phyloP scores from a whole-genome alignment of 2,329 filamentous ascomycete species.

The Ophiostoma triangulosporum region DNA sequence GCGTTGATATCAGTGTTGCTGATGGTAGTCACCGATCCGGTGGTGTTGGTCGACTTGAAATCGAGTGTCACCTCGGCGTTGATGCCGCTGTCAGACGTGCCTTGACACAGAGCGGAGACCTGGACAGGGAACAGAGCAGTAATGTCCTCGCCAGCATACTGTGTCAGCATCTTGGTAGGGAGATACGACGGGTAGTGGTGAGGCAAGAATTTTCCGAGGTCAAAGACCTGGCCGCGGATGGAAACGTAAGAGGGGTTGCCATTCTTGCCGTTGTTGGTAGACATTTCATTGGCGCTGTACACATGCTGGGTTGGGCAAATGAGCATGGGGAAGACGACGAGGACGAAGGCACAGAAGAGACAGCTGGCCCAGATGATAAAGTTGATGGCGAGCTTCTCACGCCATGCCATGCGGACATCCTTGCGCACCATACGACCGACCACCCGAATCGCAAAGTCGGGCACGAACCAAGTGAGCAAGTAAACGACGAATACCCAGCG shows the following conservation, averaged over 20 bases:
- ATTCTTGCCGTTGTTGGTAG: slow-evolving; percentile 57
- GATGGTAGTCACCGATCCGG: slow-evolving; percentile 51
- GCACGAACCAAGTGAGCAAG: slow-evolving; percentile 72
- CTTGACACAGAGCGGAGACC: slow-evolving; percentile 81
- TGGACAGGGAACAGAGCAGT: slow-evolving; percentile 85
- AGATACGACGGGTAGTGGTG: slow-evolving; percentile 61
- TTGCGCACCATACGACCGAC: slow-evolving; percentile 81
- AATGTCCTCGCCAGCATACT: slow-evolving; percentile 81
- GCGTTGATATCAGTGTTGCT: slow-evolving; percentile 57
- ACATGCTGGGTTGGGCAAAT: slow-evolving; percentile 90
- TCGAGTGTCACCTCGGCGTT: slow-evolving; percentile 68
- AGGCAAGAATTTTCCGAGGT: slow-evolving; percentile 60
- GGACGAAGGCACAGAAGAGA: slow-evolving; percentile 68
- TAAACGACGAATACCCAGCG: slow-evolving; percentile 83
- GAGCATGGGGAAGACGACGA: slow-evolving; percentile 71
- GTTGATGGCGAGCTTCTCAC: slow-evolving; percentile 97
- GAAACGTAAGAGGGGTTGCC: slow-evolving; percentile 54
- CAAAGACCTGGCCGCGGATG: slow-evolving; percentile 81
- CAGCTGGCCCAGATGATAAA: slow-evolving; percentile 90
- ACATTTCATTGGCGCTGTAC: slow-evolving; percentile 65
- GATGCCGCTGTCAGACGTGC: slow-evolving; percentile 48
- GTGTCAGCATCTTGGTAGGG: slow-evolving; percentile 50
- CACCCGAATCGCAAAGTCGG: slow-evolving; percentile 65
- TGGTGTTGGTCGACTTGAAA: slow-evolving; percentile 66
- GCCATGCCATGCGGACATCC: slow-evolving; percentile 85